Percentiles rank a stretch among this genome's conserved stretches.
Evolutionary conservation across 2,329 filamentous ascomycete species (phyloP).

Genomic region (Orbilia brochopaga): DNA sequence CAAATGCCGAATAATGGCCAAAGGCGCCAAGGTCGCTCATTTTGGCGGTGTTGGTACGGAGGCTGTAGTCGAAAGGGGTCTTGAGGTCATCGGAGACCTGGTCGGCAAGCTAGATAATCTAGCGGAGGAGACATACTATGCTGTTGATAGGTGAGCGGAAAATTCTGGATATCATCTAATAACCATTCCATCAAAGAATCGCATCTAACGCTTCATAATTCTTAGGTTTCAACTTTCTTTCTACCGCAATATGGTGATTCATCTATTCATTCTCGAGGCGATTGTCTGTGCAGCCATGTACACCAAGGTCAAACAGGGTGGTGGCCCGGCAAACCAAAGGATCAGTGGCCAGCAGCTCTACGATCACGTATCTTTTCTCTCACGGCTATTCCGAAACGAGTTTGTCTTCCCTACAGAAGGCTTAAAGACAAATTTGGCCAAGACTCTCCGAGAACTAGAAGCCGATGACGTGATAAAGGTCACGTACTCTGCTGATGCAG

Average conservation of each 20-base stretch:
- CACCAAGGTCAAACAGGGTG: slow-evolving; percentile 85
- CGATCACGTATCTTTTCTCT: slow-evolving; percentile 85
- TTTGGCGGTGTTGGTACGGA: slow-evolving; percentile 81
- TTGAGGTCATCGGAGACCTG: slow-evolving; percentile 89
- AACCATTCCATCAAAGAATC: background rate
- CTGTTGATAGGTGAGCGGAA: slow-evolving; percentile 71
- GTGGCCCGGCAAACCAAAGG: slow-evolving; percentile 79
- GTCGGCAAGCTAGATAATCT: slow-evolving; percentile 80
- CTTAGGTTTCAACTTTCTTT: slow-evolving; percentile 85
- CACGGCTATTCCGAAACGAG: slow-evolving; percentile 89
- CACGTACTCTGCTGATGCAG: slow-evolving; percentile 61
- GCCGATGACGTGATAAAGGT: slow-evolving; percentile 77
- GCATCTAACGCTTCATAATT: slow-evolving; percentile 52
- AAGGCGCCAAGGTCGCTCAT: slow-evolving; percentile 83
- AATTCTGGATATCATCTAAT: slow-evolving; percentile 52
- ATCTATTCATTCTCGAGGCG: slow-evolving; percentile 92
- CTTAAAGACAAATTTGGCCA: slow-evolving; percentile 77
- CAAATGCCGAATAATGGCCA: slow-evolving; percentile 76
- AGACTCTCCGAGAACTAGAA: slow-evolving; percentile 78
- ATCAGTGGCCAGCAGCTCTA: slow-evolving; percentile 76
- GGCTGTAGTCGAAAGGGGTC: slow-evolving; percentile 82
- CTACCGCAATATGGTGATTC: slow-evolving; percentile 99
- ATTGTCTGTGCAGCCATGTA: slow-evolving; percentile 91
- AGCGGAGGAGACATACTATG: slow-evolving; percentile 89
- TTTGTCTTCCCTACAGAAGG: slow-evolving; percentile 96